Base-by-base conservation (phyloP, 495 filamentous ascomycete genomes). In the Pyronema domesticum region DNA sequence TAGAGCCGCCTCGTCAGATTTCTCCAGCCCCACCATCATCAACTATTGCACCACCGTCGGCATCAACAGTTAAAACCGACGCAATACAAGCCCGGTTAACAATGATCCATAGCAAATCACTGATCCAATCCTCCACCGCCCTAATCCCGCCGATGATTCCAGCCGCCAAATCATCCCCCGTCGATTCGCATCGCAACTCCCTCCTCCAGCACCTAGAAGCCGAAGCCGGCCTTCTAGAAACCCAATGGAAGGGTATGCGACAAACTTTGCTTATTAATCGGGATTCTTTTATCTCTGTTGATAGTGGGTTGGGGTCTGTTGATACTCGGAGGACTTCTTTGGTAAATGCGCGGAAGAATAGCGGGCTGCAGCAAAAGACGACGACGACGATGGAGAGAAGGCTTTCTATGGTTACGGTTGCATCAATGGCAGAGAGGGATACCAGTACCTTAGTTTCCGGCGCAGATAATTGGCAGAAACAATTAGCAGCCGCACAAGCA, bases 151-250 rank as follows among this genome's bases (percentile, higher is more conserved):
- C n/a, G n/a, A n/a, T n/a, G n/a, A n/a, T n/a, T n/a, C n/a, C n/a
- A n/a, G 30, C 36, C 57, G 9, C 49, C 18, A 15, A 50, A 50
- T 30, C 47, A 19, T 7, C 15, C 23, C 9, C 6, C 18, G 8
- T 7, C 47, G 23, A 50, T 46, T 15, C 43, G 14, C 10, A 56
- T 8, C 43, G 39, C 14, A 56, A 49, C 54, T 65, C 62, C 6
- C 52, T 65, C 3, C 15, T 65, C 14, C 53, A 54, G 3, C 45
- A 53, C 3, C 56, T 65, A 7, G 62, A 65, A 44, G 43, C 23
- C 39, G 62, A 65, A 36, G 51, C 58, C 37, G 49, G 42, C 1
- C 55, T 54, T n/a, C 62, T 61, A 15, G 62, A 65, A 39, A 61
- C 23, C 10, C 39, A 57, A 23, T 65, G 62, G 62, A 51, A 58